phyloP scores from a whole-genome alignment of 768 basidiomycete species.

The Plicaturopsis crispa region DNA sequence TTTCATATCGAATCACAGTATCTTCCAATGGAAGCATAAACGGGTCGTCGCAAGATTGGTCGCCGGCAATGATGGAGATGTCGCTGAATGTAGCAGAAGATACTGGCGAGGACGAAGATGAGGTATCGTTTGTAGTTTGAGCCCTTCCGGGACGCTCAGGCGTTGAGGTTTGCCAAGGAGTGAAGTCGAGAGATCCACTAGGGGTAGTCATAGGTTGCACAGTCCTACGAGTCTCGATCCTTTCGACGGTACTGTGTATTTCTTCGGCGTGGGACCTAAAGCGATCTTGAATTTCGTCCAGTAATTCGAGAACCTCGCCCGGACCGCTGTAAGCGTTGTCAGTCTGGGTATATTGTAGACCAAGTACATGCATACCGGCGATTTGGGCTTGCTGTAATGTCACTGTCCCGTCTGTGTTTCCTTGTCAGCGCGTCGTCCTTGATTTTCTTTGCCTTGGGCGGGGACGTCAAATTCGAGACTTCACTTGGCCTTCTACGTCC shows the following conservation, averaged over 20 bases:
- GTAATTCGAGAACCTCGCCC: not conserved
- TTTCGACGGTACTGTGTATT: not conserved
- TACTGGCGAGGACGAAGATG: no score
- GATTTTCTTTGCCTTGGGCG: not conserved
- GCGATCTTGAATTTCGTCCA: no score
- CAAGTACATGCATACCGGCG: not conserved
- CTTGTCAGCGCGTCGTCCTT: not conserved
- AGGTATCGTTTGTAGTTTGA: no score
- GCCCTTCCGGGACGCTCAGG: no score
- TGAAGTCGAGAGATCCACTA: not conserved
- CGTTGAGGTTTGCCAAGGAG: no score
- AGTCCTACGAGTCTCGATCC: not conserved
- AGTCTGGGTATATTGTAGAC: not conserved
- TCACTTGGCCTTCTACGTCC: not conserved
- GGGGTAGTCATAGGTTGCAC: not conserved
- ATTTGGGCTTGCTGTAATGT: not conserved
- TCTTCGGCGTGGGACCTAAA: no score
- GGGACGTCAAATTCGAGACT: not conserved
- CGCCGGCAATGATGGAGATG: no score
- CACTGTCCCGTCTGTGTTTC: not conserved
- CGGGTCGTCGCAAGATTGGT: no score
- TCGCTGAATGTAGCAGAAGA: no score
- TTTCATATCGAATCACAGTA: no score
- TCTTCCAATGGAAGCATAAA: no score
- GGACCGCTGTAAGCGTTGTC: not conserved